Conservation (phyloP, 2,329 filamentous ascomycete species). For the Lecanicillium sp. region DNA sequence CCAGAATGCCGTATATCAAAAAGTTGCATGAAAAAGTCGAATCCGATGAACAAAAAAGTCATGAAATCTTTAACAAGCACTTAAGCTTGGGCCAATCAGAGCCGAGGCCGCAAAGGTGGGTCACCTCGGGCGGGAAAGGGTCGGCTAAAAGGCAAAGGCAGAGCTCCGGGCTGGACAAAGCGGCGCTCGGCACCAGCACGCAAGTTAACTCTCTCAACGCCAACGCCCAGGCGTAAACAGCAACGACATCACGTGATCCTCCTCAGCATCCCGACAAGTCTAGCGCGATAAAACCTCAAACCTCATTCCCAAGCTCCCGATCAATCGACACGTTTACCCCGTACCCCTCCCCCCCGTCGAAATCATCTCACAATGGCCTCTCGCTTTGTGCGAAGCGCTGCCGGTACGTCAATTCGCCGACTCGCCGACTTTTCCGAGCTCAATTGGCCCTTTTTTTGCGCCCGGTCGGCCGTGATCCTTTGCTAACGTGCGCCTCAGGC, state of each 20-base stretch:
- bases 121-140: slow-evolving; percentile 6
- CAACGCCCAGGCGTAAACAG: slow-evolving; percentile 2
- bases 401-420: slow-evolving; percentile 60
- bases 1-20: neutral
- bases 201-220: too few species aligned
- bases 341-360: slow-evolving; percentile 43
- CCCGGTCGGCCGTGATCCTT: slow-evolving; percentile 23
- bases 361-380: slow-evolving; percentile 84
- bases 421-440: slow-evolving; percentile 15
- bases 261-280: slow-evolving; percentile 15
- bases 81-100: slow-evolving; percentile 8
- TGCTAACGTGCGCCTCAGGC: slow-evolving; percentile 45
- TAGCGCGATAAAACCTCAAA: slow-evolving; percentile 47
- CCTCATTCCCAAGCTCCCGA: slow-evolving; percentile 38
- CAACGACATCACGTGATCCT: slow-evolving; percentile 9
- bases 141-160: too few species aligned
- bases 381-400: slow-evolving; percentile 89
- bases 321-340: slow-evolving; percentile 38
- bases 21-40: slow-evolving; percentile 13
- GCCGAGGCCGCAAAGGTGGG: slow-evolving; percentile 7
- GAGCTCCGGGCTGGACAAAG: too few species aligned
- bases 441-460: slow-evolving; percentile 40
- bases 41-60: slow-evolving; percentile 20
- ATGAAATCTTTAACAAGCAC: slow-evolving; percentile 26
- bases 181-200: too few species aligned